Percentiles rank a stretch among this genome's conserved stretches.
These are phyloP conservation scores for Solanum gandarillasii DNA, from an alignment of 257 asterid species.

Conservation along the genomic window DNA sequence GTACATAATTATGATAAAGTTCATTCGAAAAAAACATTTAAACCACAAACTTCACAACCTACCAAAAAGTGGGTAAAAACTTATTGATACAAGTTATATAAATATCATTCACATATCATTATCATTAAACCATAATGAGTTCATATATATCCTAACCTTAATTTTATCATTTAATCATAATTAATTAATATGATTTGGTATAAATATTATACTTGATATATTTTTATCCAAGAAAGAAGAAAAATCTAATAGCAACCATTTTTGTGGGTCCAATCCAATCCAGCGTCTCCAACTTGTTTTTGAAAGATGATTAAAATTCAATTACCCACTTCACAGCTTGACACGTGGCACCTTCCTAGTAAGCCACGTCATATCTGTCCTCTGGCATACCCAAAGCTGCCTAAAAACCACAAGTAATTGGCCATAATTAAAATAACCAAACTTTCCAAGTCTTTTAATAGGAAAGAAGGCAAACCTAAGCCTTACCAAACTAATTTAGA, in stretches of 20 bases:
- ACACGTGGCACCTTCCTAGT: conserved; percentile 22
- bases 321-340: conserved; percentile 1
- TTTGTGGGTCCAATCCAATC: conserved; percentile 17
- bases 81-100: too few species aligned
- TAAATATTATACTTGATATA: too few species aligned
- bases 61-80: too few species aligned
- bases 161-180: background rate
- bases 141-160: too few species aligned
- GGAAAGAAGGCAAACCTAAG: background rate
- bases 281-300: conserved; percentile 10
- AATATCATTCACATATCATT: too few species aligned
- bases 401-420: conserved; percentile 40
- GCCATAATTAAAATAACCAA: conserved; percentile 37
- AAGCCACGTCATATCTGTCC: conserved; percentile 15
- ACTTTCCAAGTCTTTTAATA: conserved; percentile 10
- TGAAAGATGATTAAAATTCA: background rate
- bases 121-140: too few species aligned
- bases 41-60: too few species aligned
- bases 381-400: conserved; percentile 7
- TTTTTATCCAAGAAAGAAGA: conserved; percentile 11
- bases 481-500: background rate
- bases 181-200: background rate
- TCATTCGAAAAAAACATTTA: too few species aligned
- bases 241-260: conserved; percentile 15
- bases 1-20: too few species aligned